Base-by-base conservation (phyloP, 805 yeast genomes). In the Groenewaldozyma salmanticensis region DNA sequence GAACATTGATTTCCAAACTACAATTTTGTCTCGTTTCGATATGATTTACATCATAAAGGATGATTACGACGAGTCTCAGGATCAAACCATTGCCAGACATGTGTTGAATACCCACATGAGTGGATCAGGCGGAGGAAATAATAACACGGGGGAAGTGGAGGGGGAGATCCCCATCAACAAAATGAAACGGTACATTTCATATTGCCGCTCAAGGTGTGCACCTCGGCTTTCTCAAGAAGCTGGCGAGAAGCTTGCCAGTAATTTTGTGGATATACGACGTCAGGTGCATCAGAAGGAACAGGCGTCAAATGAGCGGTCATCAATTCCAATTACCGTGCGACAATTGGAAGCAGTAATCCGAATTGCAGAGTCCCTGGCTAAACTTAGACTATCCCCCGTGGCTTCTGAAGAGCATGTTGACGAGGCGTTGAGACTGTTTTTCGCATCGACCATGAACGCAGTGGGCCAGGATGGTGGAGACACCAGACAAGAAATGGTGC, bases 11-110 rank as follows among this genome's bases (percentile, higher is more conserved):
- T 92, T 92, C 68, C 98, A 92, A 64, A 84, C 95, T 1, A 90
- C 99, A 1, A 83, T 92, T 63, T 70, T 92, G 61, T 92, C 98
- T 9, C 81, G 99, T 67, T 92, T 92, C 60, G 99, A 92, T 65
- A 92, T 92, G 97, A 92, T 92, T 55, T 92, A 86, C 64, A 85
- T 92, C 53, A 95, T 92, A 40, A 90, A 87, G 57, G 99, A 92
- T 65, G 95, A 83, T 41, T 97, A 92, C 61, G 80, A 87, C 57
- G 84, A 80, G 50, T 72, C 68, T 32, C 72, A 94, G 55, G 99
- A 92, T 67, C 73, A 79, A 35, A 75, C 86, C 1, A 87, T 92
- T 53, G 99, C 99, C 2, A 77, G 77, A 48, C 98, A 92, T 62
- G 98, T 92, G 42, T 79, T 92, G 81, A 81, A 84, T 53, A 81